Base-by-base conservation (phyloP, 169 alveolate species). In the Plasmodium yoelii region DNA sequence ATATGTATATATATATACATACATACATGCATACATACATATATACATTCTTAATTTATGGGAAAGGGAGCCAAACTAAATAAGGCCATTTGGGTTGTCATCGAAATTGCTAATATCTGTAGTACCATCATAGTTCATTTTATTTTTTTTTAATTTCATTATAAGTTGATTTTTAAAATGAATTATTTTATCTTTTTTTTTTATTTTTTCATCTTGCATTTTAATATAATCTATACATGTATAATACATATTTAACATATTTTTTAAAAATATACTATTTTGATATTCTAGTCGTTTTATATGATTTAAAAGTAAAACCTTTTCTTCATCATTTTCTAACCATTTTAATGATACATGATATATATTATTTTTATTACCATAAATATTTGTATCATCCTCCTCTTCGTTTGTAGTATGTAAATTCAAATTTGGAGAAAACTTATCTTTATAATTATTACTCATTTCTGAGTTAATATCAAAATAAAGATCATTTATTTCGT, bases 221-320 rank as follows among this genome's bases (percentile, higher is more conserved):
- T 74, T 74, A 42, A 87, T 74, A 61, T 87, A 87, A 46, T 87
- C 92, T 39, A 71, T 59, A 64, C 88, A 87, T 13, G 67, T 82
- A 42, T 87, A 73, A 59, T 87, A 87, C 92, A 87, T 73, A 64
- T 74, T 87, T 56, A 73, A 47, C 28, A 87, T 8, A 57, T 87
- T 87, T 28, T 87, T 73, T 6, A 87, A 77, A n/a, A 87, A 87
- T 71, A 87, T 70, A 55, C 65, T 63, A 56, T 73, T 87, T 51
- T 74, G 92, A 87, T 87, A 71, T 60, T 87, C 88, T 15, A 87
- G 24, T 56, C 88, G 70, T 49, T 71, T 74, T 87, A 74, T 87
- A 73, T 73, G 88, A 19, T 71, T 87, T 57, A 82, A 47, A 56
- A 82, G 46, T 9, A 82, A 13, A 34, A 3, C 5, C 56, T 82